Evolutionary conservation across 2,329 filamentous ascomycete genomes (phyloP).

Genomic region (Mycocentrospora acerina): DNA sequence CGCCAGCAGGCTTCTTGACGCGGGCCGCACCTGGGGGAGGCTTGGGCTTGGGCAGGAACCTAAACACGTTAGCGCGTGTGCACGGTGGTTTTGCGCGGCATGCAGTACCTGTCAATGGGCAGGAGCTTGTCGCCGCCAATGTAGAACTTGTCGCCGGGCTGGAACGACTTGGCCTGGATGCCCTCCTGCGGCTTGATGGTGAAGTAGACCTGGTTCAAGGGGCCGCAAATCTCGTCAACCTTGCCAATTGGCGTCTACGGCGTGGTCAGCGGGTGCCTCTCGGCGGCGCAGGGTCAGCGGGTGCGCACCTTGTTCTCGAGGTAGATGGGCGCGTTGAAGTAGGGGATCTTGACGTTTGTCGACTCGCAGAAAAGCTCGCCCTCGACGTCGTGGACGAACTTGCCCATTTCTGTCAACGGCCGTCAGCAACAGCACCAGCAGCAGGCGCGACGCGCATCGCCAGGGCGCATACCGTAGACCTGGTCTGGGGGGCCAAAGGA

Average conservation of each 20-base stretch:
- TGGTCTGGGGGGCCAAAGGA: constrained; percentile 48
- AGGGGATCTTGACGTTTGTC: constrained; percentile 91
- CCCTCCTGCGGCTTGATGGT: constrained; percentile 97
- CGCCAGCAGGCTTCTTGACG: constrained; percentile 69
- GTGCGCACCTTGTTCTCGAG: constrained; percentile 86
- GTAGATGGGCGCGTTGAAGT: constrained; percentile 99
- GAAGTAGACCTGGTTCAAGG: constrained; percentile 97
- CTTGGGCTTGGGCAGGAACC: constrained; percentile 94
- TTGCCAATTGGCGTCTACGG: constrained; percentile 81
- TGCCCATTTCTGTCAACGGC: constrained; percentile 74
- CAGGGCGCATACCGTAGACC: constrained; percentile 43
- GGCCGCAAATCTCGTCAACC: constrained; percentile 95
- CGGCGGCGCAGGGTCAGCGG: not conserved
- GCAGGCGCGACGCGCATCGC: not conserved
- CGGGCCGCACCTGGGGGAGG: constrained; percentile 66
- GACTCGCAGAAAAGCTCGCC: constrained; percentile 98
- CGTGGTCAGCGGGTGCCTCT: constrained; percentile 19
- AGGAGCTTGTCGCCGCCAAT: constrained; percentile 93
- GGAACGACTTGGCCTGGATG: constrained; percentile 93
- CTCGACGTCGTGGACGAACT: constrained; percentile 91
- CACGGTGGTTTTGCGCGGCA: not conserved
- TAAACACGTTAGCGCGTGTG: constrained; percentile 34
- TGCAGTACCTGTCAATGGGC: constrained; percentile 73
- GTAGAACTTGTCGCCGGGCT: constrained; percentile 95
- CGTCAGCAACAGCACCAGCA: constrained; percentile 15